Conservation (phyloP, 2,329 filamentous ascomycete genomes). For the Neonectria sp. region DNA sequence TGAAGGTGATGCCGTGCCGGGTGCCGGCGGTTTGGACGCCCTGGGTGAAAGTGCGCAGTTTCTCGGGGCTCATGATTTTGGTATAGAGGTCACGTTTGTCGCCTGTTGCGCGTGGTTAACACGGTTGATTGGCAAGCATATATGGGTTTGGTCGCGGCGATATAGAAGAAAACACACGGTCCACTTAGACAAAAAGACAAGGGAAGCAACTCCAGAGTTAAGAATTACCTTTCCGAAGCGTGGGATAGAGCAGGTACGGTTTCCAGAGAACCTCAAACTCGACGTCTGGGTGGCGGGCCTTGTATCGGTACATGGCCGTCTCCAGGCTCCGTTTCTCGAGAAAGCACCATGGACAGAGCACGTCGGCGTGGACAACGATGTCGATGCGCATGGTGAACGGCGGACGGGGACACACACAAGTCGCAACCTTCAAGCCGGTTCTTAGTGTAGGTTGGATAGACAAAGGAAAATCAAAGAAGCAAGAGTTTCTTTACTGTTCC, state of each 20-base stretch:
- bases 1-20: slow-evolving; percentile 57
- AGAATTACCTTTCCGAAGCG: slow-evolving; percentile 46
- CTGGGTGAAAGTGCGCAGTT: slow-evolving; percentile 47
- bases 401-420: background rate
- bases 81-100: slow-evolving; percentile 57
- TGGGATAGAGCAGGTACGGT: slow-evolving; percentile 62
- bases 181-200: background rate
- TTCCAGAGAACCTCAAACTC: slow-evolving; percentile 64
- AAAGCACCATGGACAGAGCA: slow-evolving; percentile 68
- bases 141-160: background rate
- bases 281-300: slow-evolving; percentile 56
- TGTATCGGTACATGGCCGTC: slow-evolving; percentile 60
- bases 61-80: slow-evolving; percentile 46
- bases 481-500: background rate
- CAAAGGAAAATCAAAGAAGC: background rate
- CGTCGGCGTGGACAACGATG: slow-evolving; percentile 65
- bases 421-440: background rate
- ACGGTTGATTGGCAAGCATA: background rate
- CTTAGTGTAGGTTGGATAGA: too few relatives aligned
- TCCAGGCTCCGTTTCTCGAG: slow-evolving; percentile 64
- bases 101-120: slow-evolving; percentile 38
- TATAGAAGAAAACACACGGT: background rate
- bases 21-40: slow-evolving; percentile 52
- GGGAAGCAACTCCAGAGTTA: background rate
- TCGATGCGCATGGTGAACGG: slow-evolving; percentile 38